Evolutionary conservation across 306 rosid species (phyloP).

Genomic region (Styphnolobium japonicum): DNA sequence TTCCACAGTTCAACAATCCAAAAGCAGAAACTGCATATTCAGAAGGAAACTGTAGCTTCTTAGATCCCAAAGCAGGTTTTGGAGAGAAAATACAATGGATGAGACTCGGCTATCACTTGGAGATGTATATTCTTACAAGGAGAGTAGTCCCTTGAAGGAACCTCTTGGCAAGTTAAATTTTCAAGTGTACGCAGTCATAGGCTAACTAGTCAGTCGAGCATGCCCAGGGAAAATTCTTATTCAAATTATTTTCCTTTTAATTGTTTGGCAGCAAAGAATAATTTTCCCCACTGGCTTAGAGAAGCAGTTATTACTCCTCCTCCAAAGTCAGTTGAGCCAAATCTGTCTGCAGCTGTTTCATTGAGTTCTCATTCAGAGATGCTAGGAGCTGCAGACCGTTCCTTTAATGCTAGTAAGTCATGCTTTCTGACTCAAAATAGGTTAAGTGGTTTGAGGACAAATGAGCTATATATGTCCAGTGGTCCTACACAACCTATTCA

Average conservation of each 20-base stretch:
- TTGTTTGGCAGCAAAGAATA: constrained; percentile 20
- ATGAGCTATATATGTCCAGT: neutral
- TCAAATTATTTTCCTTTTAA: constrained; percentile 18
- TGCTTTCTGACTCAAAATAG: neutral
- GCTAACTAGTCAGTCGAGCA: constrained; percentile 3
- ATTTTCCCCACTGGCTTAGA: constrained; percentile 48
- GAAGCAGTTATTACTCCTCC: constrained; percentile 32
- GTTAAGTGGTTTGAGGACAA: constrained; percentile 6
- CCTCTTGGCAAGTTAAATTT: constrained; percentile 14
- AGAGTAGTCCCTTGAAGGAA: constrained; percentile 22
- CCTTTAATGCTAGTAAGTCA: constrained; percentile 5
- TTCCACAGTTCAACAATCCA: constrained; percentile 20
- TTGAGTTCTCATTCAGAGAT: constrained; percentile 18
- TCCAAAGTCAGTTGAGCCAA: neutral
- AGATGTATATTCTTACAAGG: constrained; percentile 23
- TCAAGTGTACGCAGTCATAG: constrained; percentile 7
- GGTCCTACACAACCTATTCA: neutral
- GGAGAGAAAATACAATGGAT: constrained; percentile 21
- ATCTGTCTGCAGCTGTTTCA: constrained; percentile 17
- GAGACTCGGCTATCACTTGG: constrained; percentile 38
- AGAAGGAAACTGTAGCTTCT: neutral
- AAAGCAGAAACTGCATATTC: constrained; percentile 11
- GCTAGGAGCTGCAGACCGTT: neutral
- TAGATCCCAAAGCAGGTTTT: constrained; percentile 16
- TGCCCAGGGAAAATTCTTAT: neutral